A percentile compares a stretch with the other conserved stretches of the same genome.
Evolutionary conservation across 129 eudicot genomes (phyloP).

Genomic region (Artemisia argyi): DNA sequence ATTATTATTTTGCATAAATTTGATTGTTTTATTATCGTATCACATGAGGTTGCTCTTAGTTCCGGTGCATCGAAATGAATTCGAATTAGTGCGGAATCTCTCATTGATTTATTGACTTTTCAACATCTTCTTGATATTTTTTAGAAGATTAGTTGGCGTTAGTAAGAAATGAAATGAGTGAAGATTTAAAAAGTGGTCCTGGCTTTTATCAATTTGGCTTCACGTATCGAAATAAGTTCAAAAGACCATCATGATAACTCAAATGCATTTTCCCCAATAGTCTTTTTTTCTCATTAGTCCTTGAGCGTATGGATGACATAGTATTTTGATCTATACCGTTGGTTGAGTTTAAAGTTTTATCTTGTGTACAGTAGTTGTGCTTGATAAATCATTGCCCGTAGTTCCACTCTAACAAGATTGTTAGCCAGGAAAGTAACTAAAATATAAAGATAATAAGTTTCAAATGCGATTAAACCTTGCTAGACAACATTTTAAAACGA

Average conservation of each 20-base stretch:
- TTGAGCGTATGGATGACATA: constrained; percentile 3
- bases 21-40: neutral
- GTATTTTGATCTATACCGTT: neutral
- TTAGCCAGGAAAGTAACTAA: no score
- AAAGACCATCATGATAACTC: constrained; percentile 28
- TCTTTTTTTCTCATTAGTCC: neutral
- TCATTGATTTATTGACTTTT: constrained; percentile 33
- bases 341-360: neutral
- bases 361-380: neutral
- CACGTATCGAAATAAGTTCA: constrained; percentile 25
- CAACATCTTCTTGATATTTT: neutral
- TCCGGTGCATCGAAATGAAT: neutral
- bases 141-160: constrained; percentile 18
- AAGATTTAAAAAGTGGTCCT: constrained; percentile 38
- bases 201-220: constrained; percentile 33
- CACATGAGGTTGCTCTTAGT: constrained; percentile 2
- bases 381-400: neutral
- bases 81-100: constrained; percentile 23
- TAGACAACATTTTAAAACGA: no score
- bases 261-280: constrained; percentile 21
- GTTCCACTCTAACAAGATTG: no score
- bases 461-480: no score
- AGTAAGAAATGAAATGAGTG: constrained; percentile 41
- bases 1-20: no score
- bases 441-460: no score